A percentile compares a stretch with the other conserved stretches of the same genome.
phyloP scores from a whole-genome alignment of 1,139 yeast species.

The Sugiyamaella pinicola region DNA sequence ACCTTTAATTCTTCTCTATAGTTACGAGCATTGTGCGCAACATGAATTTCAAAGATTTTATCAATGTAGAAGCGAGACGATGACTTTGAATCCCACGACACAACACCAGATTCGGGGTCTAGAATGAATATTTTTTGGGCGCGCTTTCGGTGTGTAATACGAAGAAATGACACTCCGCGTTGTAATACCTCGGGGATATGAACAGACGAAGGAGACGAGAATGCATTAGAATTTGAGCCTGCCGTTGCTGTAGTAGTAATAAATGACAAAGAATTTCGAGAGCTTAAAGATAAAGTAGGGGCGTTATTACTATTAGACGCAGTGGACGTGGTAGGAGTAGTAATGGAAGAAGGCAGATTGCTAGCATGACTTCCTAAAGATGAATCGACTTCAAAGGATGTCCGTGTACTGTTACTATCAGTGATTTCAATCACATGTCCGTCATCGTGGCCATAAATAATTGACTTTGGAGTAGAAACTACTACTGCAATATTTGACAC shows the following conservation, averaged over 20 bases:
- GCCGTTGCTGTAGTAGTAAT: neutral
- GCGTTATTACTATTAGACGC: neutral
- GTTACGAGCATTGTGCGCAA: constrained; percentile 71
- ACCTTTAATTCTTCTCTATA: constrained; percentile 83
- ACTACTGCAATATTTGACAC: neutral
- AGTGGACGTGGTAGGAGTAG: neutral
- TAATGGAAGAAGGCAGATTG: neutral
- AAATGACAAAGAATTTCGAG: constrained; percentile 1
- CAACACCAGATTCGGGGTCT: constrained; percentile 48
- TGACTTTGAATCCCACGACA: constrained; percentile 56
- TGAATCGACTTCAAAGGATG: neutral
- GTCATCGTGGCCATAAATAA: neutral
- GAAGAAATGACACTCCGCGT: constrained; percentile 50
- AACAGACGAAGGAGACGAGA: constrained; percentile 4
- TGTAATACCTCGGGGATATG: constrained; percentile 41
- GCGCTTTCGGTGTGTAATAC: constrained; percentile 70
- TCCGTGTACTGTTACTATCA: neutral
- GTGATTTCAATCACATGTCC: neutral
- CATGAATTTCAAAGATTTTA: constrained; percentile 66
- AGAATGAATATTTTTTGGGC: constrained; percentile 54
- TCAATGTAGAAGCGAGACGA: constrained; percentile 63
- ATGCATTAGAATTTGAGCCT: neutral
- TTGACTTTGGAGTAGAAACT: constrained; percentile 3
- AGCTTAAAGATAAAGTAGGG: neutral
- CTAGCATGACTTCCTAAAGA: neutral